Evolutionary conservation across 1,284 basidiomycete species (phyloP).

Genomic region (Ceratobasidium sp.): DNA sequence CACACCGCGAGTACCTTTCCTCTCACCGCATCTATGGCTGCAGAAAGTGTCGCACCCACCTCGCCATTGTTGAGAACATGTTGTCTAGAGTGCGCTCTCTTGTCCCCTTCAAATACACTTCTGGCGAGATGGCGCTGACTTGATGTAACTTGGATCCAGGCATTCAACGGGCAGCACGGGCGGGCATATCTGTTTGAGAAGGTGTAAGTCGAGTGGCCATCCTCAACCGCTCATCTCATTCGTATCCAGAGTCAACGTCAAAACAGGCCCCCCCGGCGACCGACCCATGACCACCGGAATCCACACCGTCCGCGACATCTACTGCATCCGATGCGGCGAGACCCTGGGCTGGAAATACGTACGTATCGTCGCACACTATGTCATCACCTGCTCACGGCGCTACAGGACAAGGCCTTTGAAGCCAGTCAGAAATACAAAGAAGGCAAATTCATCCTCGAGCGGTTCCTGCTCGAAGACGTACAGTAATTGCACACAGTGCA

Average conservation of each 20-base stretch:
- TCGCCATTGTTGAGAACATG: constrained; percentile 91
- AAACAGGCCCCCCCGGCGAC: constrained; percentile 86
- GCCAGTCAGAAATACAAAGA: constrained; percentile 95
- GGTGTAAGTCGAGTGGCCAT: constrained; percentile 69
- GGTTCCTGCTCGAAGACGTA: constrained; percentile 71
- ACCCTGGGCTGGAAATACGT: constrained; percentile 98
- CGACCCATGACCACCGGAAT: constrained; percentile 96
- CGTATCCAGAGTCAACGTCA: constrained; percentile 78
- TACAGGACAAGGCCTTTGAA: constrained; percentile 90
- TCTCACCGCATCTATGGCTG: constrained; percentile 93
- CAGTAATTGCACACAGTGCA: constrained; percentile 4
- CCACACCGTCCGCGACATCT: constrained; percentile 95
- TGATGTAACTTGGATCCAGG: constrained; percentile 55
- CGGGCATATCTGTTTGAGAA: constrained; percentile 91
- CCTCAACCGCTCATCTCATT: constrained; percentile 8
- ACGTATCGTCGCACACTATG: constrained; percentile 49
- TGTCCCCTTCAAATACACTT: constrained; percentile 12
- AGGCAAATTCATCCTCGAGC: constrained; percentile 96
- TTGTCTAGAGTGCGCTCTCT: constrained; percentile 78
- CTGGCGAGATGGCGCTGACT: not conserved
- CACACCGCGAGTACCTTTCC: constrained; percentile 84
- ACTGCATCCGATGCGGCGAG: constrained; percentile 85
- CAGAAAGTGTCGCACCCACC: constrained; percentile 88
- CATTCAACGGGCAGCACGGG: constrained; percentile 94
- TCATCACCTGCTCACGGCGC: not conserved